These are phyloP conservation scores for Dryadomyces quercivorus DNA, from an alignment of 2,329 filamentous ascomycete genomes.

Conservation along the genomic window DNA sequence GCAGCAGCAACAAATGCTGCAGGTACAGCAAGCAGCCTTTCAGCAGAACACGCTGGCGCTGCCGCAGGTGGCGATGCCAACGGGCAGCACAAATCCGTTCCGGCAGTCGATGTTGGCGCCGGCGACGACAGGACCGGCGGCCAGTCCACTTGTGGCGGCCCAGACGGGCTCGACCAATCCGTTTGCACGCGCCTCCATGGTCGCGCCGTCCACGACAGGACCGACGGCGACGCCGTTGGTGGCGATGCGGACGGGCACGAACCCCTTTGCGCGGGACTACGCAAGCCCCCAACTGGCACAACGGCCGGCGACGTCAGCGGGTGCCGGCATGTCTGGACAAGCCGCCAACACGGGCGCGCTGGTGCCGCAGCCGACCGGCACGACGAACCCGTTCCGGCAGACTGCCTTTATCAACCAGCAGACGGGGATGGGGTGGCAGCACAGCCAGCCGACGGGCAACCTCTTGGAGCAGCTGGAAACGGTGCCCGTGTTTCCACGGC, in stretches of 20 bases:
- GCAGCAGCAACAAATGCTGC: neutral
- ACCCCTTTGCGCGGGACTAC: constrained; percentile 44
- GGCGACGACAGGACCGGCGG: constrained; percentile 32
- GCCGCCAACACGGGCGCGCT: constrained; percentile 53
- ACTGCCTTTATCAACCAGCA: constrained; percentile 80
- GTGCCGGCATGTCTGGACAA: constrained; percentile 29
- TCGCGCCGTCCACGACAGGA: constrained; percentile 23
- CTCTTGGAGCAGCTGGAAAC: constrained; percentile 69
- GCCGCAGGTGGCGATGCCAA: constrained; percentile 23
- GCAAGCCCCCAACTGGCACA: constrained; percentile 19
- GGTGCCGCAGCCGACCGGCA: constrained; percentile 68
- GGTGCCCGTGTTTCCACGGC: constrained; percentile 74
- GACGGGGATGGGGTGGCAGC: constrained; percentile 83
- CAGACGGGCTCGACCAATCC: constrained; percentile 69
- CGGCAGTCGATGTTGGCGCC: constrained; percentile 72
- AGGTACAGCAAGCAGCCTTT: neutral
- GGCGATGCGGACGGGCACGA: constrained; percentile 42
- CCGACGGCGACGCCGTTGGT: constrained; percentile 29
- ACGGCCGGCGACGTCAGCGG: constrained; percentile 32
- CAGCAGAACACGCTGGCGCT: constrained; percentile 13
- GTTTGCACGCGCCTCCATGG: constrained; percentile 51
- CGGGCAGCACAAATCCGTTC: constrained; percentile 76
- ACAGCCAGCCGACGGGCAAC: constrained; percentile 67
- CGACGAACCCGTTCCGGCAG: constrained; percentile 90
- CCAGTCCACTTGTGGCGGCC: constrained; percentile 15